Evolutionary conservation across 2,329 filamentous ascomycete species (phyloP), one percentile per base, ranked within the genome.

Genomic region (Aspergillus caelatus): DNA sequence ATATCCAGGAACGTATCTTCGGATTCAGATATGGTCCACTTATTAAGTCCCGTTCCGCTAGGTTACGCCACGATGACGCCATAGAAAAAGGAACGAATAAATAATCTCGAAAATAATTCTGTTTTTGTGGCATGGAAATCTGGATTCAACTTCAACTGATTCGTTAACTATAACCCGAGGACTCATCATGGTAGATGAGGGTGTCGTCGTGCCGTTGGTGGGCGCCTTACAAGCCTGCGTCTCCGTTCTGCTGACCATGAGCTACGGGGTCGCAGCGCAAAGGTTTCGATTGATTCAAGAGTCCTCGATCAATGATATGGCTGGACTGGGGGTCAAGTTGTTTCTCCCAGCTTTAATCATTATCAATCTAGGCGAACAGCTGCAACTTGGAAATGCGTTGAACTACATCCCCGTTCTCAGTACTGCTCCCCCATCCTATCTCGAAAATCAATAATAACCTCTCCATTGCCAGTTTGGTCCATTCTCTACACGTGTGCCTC

Each of bases 221-320:
- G 84, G 84, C 32, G 84, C 84, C 7, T 72, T 87, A 8, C 84
- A 87, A 71, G 85, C 85, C 34, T 83, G 82, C 28, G 71, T 86
- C 26, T 83, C 83, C 2, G 84, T 87, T 0, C 74, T 87, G 2
- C 71, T 87, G 6, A 86, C 84, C 41, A 84, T 86, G 63, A 74
- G 74, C 57, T 85, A 82, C 63, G 85, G 85, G 43, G 82, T 84
- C 16, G 63, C 83, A 12, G 80, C 83, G 5, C 81, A 83, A 11
- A 81, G 85, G 68, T 82, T 82, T 63, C 78, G 80, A 36, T 76
- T 86, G 7, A 74, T 87, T 16, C 81, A 80, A 30, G 76, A 78
- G 34, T 68, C 69, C 32, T 79, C 82, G 4, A 82, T 84, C 9
- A 84, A 84, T 68, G 81, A 85, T 60, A 81, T 87, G 50, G 84